phyloP scores from a whole-genome alignment of 805 yeast species.

The Candida suzukii region DNA sequence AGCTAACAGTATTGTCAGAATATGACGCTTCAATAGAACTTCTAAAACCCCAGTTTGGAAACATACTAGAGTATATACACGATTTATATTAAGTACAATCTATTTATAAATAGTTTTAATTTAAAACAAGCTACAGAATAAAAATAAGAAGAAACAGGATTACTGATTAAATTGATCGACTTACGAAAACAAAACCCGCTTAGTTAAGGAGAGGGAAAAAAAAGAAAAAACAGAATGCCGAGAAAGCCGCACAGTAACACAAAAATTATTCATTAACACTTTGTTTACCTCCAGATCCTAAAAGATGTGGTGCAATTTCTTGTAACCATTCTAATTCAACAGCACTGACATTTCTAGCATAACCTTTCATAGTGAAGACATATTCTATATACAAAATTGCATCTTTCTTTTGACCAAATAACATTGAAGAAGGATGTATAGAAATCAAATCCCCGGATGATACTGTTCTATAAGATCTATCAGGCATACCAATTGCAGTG shows the following conservation, averaged over 20 bases:
- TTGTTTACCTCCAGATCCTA: slow-evolving; percentile 11
- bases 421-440: slow-evolving; percentile 83
- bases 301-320: slow-evolving; percentile 64
- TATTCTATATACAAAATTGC: slow-evolving; percentile 93
- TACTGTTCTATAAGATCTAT: slow-evolving; percentile 83
- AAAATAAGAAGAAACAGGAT: no score
- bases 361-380: slow-evolving; percentile 88
- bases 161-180: no score
- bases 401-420: slow-evolving; percentile 76
- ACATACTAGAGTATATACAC: not conserved
- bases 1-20: slow-evolving; percentile 15
- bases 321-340: slow-evolving; percentile 82
- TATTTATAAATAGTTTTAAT: no score
- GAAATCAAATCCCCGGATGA: slow-evolving; percentile 78
- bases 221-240: not conserved
- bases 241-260: not conserved
- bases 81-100: no score
- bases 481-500: slow-evolving; percentile 93
- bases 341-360: slow-evolving; percentile 82
- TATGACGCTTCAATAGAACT: slow-evolving; percentile 21
- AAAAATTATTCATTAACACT: not conserved
- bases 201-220: no score
- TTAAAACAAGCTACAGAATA: no score
- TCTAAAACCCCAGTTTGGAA: slow-evolving; percentile 25
- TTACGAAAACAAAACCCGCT: no score